Conservation (phyloP, 257 asterid genomes). For the Solanum sejunctum region DNA sequence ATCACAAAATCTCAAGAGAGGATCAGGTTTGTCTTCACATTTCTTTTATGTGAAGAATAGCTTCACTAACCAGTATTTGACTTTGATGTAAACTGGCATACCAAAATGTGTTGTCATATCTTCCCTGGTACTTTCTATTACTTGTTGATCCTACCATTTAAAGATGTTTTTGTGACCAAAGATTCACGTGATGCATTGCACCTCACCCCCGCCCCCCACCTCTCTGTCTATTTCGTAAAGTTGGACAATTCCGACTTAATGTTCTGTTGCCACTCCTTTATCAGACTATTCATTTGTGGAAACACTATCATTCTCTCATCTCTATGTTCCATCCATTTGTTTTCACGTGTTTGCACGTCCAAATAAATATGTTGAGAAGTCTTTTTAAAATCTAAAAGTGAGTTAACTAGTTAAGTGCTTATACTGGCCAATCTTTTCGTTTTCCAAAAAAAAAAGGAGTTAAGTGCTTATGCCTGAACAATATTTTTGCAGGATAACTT, state of each 20-base stretch:
- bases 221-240: background rate
- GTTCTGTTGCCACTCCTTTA: background rate
- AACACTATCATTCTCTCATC: background rate
- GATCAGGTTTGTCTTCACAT: conserved; percentile 55
- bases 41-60: background rate
- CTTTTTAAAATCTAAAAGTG: background rate
- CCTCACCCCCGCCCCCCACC: no score
- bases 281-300: background rate
- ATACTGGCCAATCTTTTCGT: background rate
- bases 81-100: background rate
- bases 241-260: background rate
- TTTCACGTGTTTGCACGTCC: background rate
- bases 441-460: background rate
- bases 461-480: background rate
- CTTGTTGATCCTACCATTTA: background rate
- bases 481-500: conserved; percentile 49
- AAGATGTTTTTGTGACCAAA: background rate
- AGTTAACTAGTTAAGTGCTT: background rate
- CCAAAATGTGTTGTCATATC: background rate
- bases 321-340: background rate
- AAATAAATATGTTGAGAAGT: background rate
- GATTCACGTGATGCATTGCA: background rate
- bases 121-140: no score
- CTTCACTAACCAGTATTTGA: background rate
- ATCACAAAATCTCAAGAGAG: conserved; percentile 73